These are phyloP conservation scores for Heliosperma pusillum DNA, from an alignment of 148 eudicot species.

Conservation along the genomic window DNA sequence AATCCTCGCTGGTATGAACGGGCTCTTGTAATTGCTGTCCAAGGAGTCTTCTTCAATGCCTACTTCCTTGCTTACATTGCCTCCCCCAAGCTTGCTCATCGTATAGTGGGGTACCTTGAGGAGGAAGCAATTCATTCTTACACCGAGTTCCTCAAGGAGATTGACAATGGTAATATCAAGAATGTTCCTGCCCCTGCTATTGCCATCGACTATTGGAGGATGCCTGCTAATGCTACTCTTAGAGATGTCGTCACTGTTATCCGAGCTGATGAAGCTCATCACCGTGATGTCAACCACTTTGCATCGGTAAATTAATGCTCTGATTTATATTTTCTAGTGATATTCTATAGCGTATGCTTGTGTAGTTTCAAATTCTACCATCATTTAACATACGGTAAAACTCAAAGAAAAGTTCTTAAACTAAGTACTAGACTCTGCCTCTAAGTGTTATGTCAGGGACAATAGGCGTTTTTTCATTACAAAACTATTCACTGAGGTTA, in stretches of 20 bases:
- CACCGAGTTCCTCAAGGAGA: slow-evolving; percentile 73
- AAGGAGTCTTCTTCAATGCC: slow-evolving; percentile 88
- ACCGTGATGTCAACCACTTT: slow-evolving; percentile 87
- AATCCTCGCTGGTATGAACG: slow-evolving; percentile 81
- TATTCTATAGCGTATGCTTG: too few species aligned
- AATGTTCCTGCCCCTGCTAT: slow-evolving; percentile 85
- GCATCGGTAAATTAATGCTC: slow-evolving; percentile 52
- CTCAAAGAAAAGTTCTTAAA: too few species aligned
- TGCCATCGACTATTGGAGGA: slow-evolving; percentile 81
- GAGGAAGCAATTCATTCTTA: slow-evolving; percentile 91
- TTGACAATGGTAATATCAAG: slow-evolving; percentile 66
- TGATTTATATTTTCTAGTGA: too few species aligned
- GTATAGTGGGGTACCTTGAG: slow-evolving; percentile 75
- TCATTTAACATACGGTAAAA: too few species aligned
- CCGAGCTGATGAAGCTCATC: slow-evolving; percentile 97
- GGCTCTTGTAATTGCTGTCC: slow-evolving; percentile 67
- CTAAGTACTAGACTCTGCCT: too few species aligned
- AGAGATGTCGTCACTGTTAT: slow-evolving; percentile 76
- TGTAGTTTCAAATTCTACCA: too few species aligned
- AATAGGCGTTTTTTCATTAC: too few species aligned
- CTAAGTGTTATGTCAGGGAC: too few species aligned
- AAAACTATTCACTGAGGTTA: too few species aligned
- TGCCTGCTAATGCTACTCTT: slow-evolving; percentile 54
- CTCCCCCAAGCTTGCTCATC: slow-evolving; percentile 82
- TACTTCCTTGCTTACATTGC: slow-evolving; percentile 64